Evolutionary conservation across 2,329 filamentous ascomycete species (phyloP).

Genomic region (Chaetomiaceae sp.): DNA sequence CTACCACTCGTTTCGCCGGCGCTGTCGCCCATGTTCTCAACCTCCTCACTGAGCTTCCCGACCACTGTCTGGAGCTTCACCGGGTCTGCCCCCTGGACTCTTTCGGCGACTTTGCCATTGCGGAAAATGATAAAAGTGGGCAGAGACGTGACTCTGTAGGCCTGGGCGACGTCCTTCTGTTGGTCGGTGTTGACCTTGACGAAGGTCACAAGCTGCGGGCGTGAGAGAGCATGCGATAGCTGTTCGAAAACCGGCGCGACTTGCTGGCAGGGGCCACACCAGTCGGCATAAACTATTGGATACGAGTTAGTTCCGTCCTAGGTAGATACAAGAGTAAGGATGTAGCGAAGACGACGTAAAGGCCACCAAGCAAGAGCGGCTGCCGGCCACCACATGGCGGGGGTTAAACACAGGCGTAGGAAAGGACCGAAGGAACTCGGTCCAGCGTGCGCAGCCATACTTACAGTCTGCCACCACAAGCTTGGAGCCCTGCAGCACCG

Average conservation of each 20-base stretch:
- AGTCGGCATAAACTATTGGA: slow-evolving; percentile 74
- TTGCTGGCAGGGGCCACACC: slow-evolving; percentile 77
- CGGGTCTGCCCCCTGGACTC: slow-evolving; percentile 70
- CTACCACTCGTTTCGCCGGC: slow-evolving; percentile 40
- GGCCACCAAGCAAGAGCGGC: neutral
- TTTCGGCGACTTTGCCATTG: slow-evolving; percentile 61
- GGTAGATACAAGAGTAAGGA: neutral
- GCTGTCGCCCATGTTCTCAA: slow-evolving; percentile 53
- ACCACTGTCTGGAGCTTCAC: slow-evolving; percentile 66
- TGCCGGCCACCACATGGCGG: slow-evolving; percentile 25
- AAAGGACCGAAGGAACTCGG: too few relatives aligned
- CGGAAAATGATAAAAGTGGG: slow-evolving; percentile 93
- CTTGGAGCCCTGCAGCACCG: slow-evolving; percentile 64
- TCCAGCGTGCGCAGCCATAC: too few relatives aligned
- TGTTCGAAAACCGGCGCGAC: slow-evolving; percentile 81
- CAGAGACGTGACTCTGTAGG: slow-evolving; percentile 70
- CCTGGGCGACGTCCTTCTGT: slow-evolving; percentile 67
- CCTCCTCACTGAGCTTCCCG: slow-evolving; percentile 65
- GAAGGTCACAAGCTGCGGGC: slow-evolving; percentile 71
- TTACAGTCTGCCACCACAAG: slow-evolving; percentile 88
- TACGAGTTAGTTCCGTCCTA: neutral
- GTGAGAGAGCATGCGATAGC: slow-evolving; percentile 66
- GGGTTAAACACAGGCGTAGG: too few relatives aligned
- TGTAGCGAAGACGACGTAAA: neutral
- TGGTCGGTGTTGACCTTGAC: slow-evolving; percentile 80